Base-by-base conservation (phyloP, 441 rosid genomes). In the Bocquillonia castaneifolia region DNA sequence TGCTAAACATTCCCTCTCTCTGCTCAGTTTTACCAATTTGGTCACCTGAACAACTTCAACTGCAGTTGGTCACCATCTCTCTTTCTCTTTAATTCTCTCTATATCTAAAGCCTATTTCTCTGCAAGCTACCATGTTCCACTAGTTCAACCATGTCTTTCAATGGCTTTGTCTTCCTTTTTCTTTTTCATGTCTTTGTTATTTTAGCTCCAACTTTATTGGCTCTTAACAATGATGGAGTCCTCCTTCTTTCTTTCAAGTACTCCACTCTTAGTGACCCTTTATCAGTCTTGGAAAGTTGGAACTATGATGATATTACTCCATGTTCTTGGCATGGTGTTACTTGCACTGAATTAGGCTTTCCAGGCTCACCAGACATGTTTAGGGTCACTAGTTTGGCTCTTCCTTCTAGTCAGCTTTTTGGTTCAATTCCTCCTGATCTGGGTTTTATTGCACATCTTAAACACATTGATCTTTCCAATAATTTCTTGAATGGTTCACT, bases 281-380 rank as follows among this genome's bases (percentile, higher is more conserved):
- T 83, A 55, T 80, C 81, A 1, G 91, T 80, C 65, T 73, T 93
- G 28, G 63, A 76, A 26, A 78, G 64, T 74, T 93, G 97, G 98
- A 86, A 88, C 86, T 91, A 86, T 15, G 83, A 83, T 31, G 97
- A 91, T 14, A 76, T n/a, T 62, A 84, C 86, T 8, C 97, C 98
- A 25, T 91, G 96, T 68, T 76, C 86, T 0, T 91, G 98, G 98
- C 80, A 69, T 6, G 97, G 97, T 56, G 88, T 93, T 5, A 79
- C 81, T 1, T 93, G 98, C 74, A 57, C 83, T 6, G 72, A 64
- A 64, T 39, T 71, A 18, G 97, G 80, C 23, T 31, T 2, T 37
- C 82, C 80, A 0, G 80, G 82, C 13, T 71, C 87, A 4, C 73
- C 79, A 20, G 87, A 81, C 67, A 77, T 68, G 80, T 68, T 82